Percentiles rank a stretch among this genome's conserved stretches.
These are phyloP conservation scores for Diaporthe helianthi DNA, from an alignment of 2,329 filamentous ascomycete species.

Conservation along the genomic window DNA sequence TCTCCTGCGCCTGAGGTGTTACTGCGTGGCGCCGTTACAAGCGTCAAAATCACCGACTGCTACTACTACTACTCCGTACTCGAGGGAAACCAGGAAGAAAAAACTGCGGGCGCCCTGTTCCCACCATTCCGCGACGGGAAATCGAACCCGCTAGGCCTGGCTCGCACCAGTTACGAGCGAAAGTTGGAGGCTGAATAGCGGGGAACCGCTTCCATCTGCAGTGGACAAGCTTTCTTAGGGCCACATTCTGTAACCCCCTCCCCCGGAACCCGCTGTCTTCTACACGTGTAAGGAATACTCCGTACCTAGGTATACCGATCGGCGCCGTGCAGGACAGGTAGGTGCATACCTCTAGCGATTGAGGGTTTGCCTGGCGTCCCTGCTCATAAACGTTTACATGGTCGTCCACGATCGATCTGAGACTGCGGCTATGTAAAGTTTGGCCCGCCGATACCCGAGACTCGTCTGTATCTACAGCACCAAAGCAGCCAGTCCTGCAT, in stretches of 20 bases:
- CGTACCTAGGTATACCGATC: no score
- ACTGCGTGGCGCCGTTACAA: not conserved
- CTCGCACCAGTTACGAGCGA: not conserved
- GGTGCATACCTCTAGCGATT: not conserved
- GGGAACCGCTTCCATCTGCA: constrained; percentile 9
- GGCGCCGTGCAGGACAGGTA: not conserved
- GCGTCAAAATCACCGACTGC: not conserved
- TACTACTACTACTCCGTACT: not conserved
- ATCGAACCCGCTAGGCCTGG: constrained; percentile 12
- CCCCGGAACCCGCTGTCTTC: not conserved
- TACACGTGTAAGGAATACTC: not conserved
- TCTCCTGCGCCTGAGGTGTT: not conserved
- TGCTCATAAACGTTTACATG: not conserved
- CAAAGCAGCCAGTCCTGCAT: not conserved
- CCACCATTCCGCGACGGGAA: constrained; percentile 30
- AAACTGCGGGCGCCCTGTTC: constrained; percentile 24
- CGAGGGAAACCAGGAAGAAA: not conserved
- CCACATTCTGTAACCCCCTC: constrained; percentile 24
- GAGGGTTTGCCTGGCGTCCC: not conserved
- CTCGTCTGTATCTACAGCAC: not conserved
- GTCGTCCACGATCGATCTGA: not conserved
- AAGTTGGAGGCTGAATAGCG: not conserved
- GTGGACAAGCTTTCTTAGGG: constrained; percentile 23
- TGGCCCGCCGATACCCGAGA: constrained; percentile 5
- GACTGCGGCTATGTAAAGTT: not conserved